These are phyloP conservation scores for Alternaria ventricosa DNA, from an alignment of 2,329 filamentous ascomycete genomes.

Conservation along the genomic window DNA sequence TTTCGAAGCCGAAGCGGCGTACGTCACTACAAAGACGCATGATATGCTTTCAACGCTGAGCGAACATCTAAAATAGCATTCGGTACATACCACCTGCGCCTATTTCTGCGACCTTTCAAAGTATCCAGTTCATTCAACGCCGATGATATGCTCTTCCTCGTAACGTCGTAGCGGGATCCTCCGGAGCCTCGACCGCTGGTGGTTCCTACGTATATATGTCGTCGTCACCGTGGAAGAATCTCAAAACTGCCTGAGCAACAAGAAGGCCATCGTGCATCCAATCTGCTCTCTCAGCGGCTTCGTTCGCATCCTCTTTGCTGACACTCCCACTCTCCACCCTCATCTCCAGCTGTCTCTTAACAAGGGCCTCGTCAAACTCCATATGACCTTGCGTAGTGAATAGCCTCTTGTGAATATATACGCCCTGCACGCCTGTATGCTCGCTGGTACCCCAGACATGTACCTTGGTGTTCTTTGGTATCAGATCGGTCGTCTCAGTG, in stretches of 20 bases:
- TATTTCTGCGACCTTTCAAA: neutral
- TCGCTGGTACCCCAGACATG: slow-evolving; percentile 58
- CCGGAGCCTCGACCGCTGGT: neutral
- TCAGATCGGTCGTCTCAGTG: slow-evolving; percentile 23
- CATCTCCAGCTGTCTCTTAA: slow-evolving; percentile 54
- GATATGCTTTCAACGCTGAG: neutral
- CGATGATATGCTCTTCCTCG: neutral
- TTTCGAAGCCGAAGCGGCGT: neutral
- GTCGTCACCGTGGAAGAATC: slow-evolving; percentile 45
- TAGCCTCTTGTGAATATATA: slow-evolving; percentile 54
- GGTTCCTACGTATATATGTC: slow-evolving; percentile 22
- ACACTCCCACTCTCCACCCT: slow-evolving; percentile 53
- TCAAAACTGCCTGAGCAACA: slow-evolving; percentile 38
- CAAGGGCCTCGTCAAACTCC: slow-evolving; percentile 56
- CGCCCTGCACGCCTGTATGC: slow-evolving; percentile 54
- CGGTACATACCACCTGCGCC: neutral
- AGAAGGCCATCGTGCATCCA: slow-evolving; percentile 42
- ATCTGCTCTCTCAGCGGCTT: slow-evolving; percentile 40
- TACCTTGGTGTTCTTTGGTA: slow-evolving; percentile 50
- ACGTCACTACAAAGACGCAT: neutral
- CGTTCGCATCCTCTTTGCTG: slow-evolving; percentile 44
- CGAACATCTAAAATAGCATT: neutral
- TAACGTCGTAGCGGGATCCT: neutral
- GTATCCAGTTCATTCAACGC: neutral
- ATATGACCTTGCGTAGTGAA: slow-evolving; percentile 58